Evolutionary conservation across 306 rosid genomes (phyloP), one percentile per base, ranked within the genome.

Genomic region (Trifolium subterraneum): DNA sequence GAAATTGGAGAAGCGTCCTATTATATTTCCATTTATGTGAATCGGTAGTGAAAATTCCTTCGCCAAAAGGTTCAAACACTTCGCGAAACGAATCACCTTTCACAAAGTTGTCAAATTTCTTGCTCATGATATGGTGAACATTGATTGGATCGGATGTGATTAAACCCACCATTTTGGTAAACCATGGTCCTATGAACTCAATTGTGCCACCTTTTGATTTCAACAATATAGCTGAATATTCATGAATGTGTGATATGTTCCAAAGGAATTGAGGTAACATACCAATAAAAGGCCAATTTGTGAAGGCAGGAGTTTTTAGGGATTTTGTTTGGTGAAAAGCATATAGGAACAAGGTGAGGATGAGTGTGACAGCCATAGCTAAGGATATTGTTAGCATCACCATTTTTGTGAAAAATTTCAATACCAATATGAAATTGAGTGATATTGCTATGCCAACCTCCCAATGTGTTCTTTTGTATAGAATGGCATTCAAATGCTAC

Each of bases 251-350:
- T 14, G 15, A 16, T 36, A 73, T 0, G 10, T 84, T 79, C 11
- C 0, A 7, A 9, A 79, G 18, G 0, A 74, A 0, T 4, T 20
- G 29, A 1, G 87, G 87, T 4, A 78, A 25, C 88, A 84, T 84
- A 7, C 90, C 90, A 19, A 84, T 7, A 8, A 84, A 2, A 0
- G 85, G 87, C 67, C 76, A 87, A 9, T 87, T 76, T 15, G n/a
- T 18, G 1, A 78, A 11, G 64, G 63, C 22, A 0, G 80, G 73
- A 23, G 14, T 8, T 74, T 7, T 73, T 45, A 58, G 39, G 35
- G 19, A 2, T 25, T 5, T 15, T 56, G 59, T 78, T 16, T 35
- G 12, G 19, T 22, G 0, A 68, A 10, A 6, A 75, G 9, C 16
- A 75, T 4, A 9, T 7, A 51, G 12, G 58, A 51, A 51, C 18